Conservation (phyloP, 1,284 basidiomycete species). For the Mrakiaceae sp. region DNA sequence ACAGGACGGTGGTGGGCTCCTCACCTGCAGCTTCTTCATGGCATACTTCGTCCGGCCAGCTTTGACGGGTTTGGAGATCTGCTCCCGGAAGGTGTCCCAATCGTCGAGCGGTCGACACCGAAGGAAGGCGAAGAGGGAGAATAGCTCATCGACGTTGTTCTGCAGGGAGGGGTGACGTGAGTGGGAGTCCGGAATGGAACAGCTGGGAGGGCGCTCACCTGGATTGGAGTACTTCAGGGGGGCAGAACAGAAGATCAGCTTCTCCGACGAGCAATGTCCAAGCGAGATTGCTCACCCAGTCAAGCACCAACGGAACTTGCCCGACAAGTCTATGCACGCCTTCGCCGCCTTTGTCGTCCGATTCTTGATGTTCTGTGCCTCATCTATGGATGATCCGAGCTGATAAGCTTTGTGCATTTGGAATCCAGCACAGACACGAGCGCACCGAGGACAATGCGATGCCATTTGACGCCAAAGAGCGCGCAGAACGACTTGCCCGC, state of each 20-base stretch:
- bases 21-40: constrained; percentile 70
- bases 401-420: not conserved
- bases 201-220: constrained; percentile 30
- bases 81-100: constrained; percentile 62
- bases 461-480: constrained; percentile 71
- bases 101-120: constrained; percentile 72
- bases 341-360: constrained; percentile 66
- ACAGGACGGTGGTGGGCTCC: constrained; percentile 15
- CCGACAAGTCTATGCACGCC: constrained; percentile 66
- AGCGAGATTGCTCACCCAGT: constrained; percentile 42
- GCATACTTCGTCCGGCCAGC: constrained; percentile 54
- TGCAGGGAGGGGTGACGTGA: constrained; percentile 33
- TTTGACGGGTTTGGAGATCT: constrained; percentile 71
- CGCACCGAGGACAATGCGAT: constrained; percentile 69
- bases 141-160: constrained; percentile 84
- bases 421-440: not conserved
- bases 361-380: constrained; percentile 97
- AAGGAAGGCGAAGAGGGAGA: constrained; percentile 78
- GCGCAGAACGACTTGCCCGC: constrained; percentile 44
- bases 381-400: constrained; percentile 46
- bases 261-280: not conserved
- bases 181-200: not conserved
- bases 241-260: not conserved
- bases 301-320: constrained; percentile 77
- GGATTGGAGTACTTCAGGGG: constrained; percentile 60